phyloP scores from a whole-genome alignment of 2,329 filamentous ascomycete genomes.

The Colletotrichum zoysiae region DNA sequence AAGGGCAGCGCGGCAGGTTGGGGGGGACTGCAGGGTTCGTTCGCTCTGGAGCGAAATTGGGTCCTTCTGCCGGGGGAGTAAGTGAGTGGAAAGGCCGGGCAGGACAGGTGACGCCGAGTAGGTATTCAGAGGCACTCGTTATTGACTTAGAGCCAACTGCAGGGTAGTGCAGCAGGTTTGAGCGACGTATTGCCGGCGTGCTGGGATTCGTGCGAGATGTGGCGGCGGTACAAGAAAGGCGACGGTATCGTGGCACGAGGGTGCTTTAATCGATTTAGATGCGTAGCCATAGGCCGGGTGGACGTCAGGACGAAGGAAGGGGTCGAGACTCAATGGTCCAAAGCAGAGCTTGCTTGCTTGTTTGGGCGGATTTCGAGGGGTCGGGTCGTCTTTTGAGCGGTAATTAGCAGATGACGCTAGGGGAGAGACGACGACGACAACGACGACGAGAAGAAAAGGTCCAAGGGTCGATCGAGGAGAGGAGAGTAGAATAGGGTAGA shows the following conservation, averaged over 20 bases:
- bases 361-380: neutral
- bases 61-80: constrained; percentile 2
- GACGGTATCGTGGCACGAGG: constrained; percentile 19
- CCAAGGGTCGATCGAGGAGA: neutral
- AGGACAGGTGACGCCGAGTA: neutral
- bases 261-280: constrained; percentile 5
- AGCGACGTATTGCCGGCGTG: constrained; percentile 20
- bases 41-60: constrained; percentile 33
- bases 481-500: too few species aligned
- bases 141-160: constrained; percentile 24
- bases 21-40: constrained; percentile 17
- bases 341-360: neutral
- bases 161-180: constrained; percentile 37
- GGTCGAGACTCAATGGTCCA: constrained; percentile 1
- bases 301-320: neutral
- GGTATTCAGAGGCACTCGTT: constrained; percentile 26
- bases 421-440: neutral
- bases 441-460: constrained; percentile 7
- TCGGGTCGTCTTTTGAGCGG: neutral
- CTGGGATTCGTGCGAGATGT: constrained; percentile 21
- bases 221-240: neutral
- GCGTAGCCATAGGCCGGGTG: constrained; percentile 20
- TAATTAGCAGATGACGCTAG: neutral
- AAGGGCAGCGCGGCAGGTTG: neutral
- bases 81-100: constrained; percentile 22